phyloP scores from a whole-genome alignment of 306 rosid genomes.

The Cucurbita argyrosperma region DNA sequence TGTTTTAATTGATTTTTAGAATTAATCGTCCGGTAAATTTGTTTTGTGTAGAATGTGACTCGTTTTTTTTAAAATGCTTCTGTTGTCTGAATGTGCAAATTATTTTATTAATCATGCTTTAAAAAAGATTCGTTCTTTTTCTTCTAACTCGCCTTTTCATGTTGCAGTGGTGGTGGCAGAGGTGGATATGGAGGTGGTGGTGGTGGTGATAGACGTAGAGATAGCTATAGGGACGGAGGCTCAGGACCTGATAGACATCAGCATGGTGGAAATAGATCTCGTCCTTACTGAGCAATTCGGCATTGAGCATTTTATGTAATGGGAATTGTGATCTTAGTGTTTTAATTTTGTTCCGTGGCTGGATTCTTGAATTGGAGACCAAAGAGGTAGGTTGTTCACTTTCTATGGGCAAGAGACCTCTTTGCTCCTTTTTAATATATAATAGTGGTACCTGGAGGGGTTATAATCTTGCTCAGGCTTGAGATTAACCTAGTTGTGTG shows the following conservation, averaged over 20 bases:
- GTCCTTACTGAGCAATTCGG: conserved; percentile 62
- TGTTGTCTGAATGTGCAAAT: not conserved
- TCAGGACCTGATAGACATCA: conserved; percentile 94
- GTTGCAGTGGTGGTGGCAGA: conserved; percentile 47
- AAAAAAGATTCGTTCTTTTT: no score
- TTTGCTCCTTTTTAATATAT: conserved; percentile 36
- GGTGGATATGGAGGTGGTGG: conserved; percentile 87
- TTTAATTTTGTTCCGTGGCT: conserved; percentile 46
- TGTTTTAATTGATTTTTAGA: not conserved
- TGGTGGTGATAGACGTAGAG: conserved; percentile 89
- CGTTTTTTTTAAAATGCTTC: not conserved
- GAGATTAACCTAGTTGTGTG: conserved; percentile 79
- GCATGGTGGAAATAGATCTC: conserved; percentile 81
- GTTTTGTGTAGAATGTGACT: not conserved
- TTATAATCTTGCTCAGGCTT: conserved; percentile 25
- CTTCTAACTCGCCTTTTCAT: not conserved
- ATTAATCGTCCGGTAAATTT: not conserved
- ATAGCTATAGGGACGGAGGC: conserved; percentile 57
- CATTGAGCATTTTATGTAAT: conserved; percentile 63
- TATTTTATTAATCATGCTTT: not conserved
- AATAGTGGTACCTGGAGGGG: conserved; percentile 46
- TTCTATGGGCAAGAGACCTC: conserved; percentile 65
- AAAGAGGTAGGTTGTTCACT: conserved; percentile 97
- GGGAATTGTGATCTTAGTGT: conserved; percentile 64
- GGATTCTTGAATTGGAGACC: conserved; percentile 72